Conservation (phyloP, 768 basidiomycete species). For the Xerocomellus amylosporus region DNA sequence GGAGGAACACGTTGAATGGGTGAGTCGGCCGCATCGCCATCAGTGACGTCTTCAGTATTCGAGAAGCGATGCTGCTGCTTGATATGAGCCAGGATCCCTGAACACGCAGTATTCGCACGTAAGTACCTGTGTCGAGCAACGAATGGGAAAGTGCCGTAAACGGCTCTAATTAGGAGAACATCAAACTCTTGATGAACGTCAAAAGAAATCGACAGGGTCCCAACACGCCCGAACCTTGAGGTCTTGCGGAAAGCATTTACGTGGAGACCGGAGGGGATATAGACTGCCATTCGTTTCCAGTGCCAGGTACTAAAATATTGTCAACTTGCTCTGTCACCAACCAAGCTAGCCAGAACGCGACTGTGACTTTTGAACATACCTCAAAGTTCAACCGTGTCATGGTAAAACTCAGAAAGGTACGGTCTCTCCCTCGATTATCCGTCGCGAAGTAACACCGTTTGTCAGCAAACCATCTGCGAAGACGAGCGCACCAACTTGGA, state of each 20-base stretch:
- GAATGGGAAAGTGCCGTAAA: conserved; percentile 6
- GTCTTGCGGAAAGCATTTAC: conserved; percentile 1
- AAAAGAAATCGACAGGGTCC: background rate
- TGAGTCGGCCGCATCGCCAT: conserved; percentile 6
- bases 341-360: background rate
- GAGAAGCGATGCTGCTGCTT: conserved; percentile 7
- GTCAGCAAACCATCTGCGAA: conserved; percentile 8
- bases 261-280: conserved; percentile 12
- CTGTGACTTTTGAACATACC: conserved; percentile 4
- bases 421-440: background rate
- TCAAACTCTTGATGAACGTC: conserved; percentile 10
- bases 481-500: background rate
- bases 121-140: background rate
- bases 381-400: background rate
- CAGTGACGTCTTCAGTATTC: conserved; percentile 10
- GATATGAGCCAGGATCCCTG: conserved; percentile 2
- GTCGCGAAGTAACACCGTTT: conserved; percentile 10
- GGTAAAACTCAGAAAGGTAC: conserved; percentile 14
- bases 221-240: conserved; percentile 18
- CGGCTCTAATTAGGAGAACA: background rate
- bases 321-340: background rate
- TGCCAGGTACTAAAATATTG: conserved; percentile 2
- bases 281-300: conserved; percentile 5
- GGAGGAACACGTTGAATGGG: conserved; percentile 15
- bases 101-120: conserved; percentile 18